These are phyloP conservation scores for Aspergillus carlsbadensis DNA, from an alignment of 495 filamentous ascomycete genomes.

Conservation along the genomic window DNA sequence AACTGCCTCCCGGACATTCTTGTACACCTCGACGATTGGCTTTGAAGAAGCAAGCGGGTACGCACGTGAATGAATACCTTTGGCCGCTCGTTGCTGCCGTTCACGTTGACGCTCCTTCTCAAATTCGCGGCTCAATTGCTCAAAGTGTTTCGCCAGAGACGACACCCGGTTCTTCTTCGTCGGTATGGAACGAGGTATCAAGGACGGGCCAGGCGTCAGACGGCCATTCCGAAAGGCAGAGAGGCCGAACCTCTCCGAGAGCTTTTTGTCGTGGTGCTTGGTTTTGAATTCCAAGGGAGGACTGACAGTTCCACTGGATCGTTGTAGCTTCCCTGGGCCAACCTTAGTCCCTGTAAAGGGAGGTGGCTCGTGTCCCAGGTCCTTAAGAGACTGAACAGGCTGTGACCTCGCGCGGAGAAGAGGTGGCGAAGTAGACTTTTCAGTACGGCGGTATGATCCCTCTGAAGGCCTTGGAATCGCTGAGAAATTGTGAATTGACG, in stretches of 20 bases:
- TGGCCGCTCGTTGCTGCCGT: constrained; percentile 76
- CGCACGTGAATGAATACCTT: constrained; percentile 73
- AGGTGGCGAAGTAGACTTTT: constrained; percentile 58
- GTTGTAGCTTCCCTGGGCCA: constrained; percentile 23
- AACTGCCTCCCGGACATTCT: constrained; percentile 88
- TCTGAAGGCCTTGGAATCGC: constrained; percentile 53
- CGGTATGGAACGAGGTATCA: constrained; percentile 85
- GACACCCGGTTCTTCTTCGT: constrained; percentile 73
- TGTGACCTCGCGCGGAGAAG: constrained; percentile 71
- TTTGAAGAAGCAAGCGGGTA: constrained; percentile 91
- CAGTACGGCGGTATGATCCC: constrained; percentile 35
- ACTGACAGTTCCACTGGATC: constrained; percentile 19
- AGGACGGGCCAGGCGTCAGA: constrained; percentile 62
- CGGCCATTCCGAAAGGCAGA: constrained; percentile 58
- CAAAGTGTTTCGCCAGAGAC: constrained; percentile 89
- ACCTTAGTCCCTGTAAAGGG: constrained; percentile 24
- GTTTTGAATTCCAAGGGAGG: constrained; percentile 28
- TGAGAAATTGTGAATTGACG: constrained; percentile 37
- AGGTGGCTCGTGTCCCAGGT: constrained; percentile 21
- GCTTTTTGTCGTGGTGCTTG: constrained; percentile 65
- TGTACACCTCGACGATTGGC: constrained; percentile 93
- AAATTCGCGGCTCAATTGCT: constrained; percentile 93
- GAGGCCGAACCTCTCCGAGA: constrained; percentile 64
- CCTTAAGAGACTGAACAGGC: constrained; percentile 47
- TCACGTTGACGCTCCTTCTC: constrained; percentile 92